A percentile compares a stretch with the other conserved stretches of the same genome.
phyloP scores from a whole-genome alignment of 140 eudicot genomes.

The Senecio squalidus region DNA sequence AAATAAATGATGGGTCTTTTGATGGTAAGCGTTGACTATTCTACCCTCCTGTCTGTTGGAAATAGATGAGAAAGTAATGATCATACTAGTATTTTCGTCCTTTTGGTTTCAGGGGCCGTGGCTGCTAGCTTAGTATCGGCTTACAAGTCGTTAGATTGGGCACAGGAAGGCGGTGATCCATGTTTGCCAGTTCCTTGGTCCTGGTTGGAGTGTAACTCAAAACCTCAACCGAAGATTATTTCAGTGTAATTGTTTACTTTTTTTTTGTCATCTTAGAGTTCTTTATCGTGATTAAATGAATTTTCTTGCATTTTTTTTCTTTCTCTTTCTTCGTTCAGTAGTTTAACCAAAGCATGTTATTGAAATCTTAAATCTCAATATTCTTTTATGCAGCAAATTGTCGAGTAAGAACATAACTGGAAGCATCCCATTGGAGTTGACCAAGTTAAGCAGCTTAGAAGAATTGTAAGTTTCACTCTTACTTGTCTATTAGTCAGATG shows the following conservation, averaged over 20 bases:
- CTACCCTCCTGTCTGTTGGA: not conserved
- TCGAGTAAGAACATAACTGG: conserved; percentile 63
- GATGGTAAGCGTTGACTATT: conserved; percentile 47
- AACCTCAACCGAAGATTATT: conserved; percentile 55
- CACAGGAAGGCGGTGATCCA: conserved; percentile 84
- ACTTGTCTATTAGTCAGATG: not conserved
- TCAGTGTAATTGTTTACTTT: conserved; percentile 34
- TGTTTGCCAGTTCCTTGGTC: conserved; percentile 84
- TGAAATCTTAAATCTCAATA: not conserved
- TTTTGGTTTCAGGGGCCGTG: conserved; percentile 39
- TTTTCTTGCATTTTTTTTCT: too few relatives aligned
- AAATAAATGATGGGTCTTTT: conserved; percentile 52
- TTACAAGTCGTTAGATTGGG: conserved; percentile 55
- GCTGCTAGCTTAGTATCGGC: conserved; percentile 36
- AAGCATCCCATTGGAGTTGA: conserved; percentile 54
- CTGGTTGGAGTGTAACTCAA: conserved; percentile 72
- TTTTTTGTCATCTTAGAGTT: not conserved
- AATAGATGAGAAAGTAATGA: not conserved
- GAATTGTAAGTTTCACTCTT: conserved; percentile 54
- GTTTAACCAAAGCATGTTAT: conserved; percentile 11
- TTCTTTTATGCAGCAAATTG: conserved; percentile 42
- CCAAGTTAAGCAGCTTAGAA: conserved; percentile 54
- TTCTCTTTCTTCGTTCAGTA: not conserved
- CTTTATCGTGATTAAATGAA: too few relatives aligned
- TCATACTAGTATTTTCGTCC: conserved; percentile 1